Percentiles rank a stretch among this genome's conserved stretches.
Conservation (phyloP, 75 land plant species). For the Cupressus sempervirens region DNA sequence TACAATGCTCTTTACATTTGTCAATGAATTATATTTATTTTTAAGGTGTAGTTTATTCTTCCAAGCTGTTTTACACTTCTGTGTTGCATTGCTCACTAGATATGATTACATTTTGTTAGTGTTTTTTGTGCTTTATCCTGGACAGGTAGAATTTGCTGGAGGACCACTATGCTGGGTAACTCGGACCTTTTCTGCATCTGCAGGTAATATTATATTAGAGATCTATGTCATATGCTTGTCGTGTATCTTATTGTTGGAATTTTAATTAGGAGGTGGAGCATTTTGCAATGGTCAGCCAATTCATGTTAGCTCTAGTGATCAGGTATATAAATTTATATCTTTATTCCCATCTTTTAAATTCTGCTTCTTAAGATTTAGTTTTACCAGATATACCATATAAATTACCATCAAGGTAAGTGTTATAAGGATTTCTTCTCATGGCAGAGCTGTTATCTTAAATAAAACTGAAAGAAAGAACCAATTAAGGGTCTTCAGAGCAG, state of each 20-base stretch:
- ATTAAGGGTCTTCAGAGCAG: not conserved
- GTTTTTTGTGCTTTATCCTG: not conserved
- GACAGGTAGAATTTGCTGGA: constrained; percentile 97
- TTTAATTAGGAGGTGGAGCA: constrained; percentile 77
- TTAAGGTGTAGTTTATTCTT: not conserved
- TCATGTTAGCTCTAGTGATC: constrained; percentile 71
- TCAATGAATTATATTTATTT: not conserved
- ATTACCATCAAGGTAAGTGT: not conserved
- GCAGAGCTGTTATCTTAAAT: not conserved
- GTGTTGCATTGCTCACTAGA: not conserved
- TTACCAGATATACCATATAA: not conserved
- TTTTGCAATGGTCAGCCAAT: constrained; percentile 86
- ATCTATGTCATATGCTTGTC: not conserved
- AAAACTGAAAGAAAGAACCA: not conserved
- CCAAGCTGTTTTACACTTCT: not conserved
- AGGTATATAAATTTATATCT: constrained; percentile 32
- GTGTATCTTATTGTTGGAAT: not conserved
- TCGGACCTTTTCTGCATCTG: constrained; percentile 80
- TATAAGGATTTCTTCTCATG: not conserved
- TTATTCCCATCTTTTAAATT: not conserved
- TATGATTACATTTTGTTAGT: not conserved
- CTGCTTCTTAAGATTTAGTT: not conserved
- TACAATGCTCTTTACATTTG: not conserved
- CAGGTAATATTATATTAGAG: constrained; percentile 47
- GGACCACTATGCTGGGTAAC: constrained; percentile 97